Percentiles rank a stretch among this genome's conserved stretches.
These are phyloP conservation scores for Chaetomium cochliodes DNA, from an alignment of 495 filamentous ascomycete species.

Conservation along the genomic window DNA sequence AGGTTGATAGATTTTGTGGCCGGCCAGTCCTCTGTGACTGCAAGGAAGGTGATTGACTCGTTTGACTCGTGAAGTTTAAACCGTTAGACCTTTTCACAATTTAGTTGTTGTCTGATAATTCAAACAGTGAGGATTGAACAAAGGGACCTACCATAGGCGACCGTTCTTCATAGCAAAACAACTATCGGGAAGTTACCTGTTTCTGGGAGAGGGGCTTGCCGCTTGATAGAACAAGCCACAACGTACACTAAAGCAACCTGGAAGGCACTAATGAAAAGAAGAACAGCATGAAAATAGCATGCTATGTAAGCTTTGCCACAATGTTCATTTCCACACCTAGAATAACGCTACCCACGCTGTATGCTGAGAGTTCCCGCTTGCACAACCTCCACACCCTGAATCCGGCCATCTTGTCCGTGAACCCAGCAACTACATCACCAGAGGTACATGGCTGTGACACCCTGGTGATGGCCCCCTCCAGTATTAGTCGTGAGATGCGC, in stretches of 20 bases:
- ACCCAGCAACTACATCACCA: not conserved
- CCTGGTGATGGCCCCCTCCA: not conserved
- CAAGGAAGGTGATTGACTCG: too few species aligned
- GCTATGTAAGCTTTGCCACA: not conserved
- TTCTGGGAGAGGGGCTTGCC: too few species aligned
- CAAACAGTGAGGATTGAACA: too few species aligned
- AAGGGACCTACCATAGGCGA: too few species aligned
- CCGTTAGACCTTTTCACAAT: too few species aligned
- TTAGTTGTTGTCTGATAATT: too few species aligned
- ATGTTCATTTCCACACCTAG: not conserved
- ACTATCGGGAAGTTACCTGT: too few species aligned
- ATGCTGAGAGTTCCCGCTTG: not conserved
- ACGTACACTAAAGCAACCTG: not conserved
- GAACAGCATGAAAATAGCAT: not conserved
- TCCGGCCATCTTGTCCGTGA: too few species aligned
- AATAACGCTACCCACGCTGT: slow-evolving; percentile 9
- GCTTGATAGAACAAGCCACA: too few species aligned
- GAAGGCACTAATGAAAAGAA: not conserved
- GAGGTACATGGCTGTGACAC: not conserved
- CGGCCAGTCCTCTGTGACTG: not conserved
- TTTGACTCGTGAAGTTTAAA: too few species aligned
- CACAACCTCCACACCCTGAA: not conserved
- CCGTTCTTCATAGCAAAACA: too few species aligned
- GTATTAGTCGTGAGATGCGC: not conserved
- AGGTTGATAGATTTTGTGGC: not conserved